A percentile compares a stretch with the other conserved stretches of the same genome.
phyloP scores from a whole-genome alignment of 2,329 filamentous ascomycete species.

The Cadophora malorum region DNA sequence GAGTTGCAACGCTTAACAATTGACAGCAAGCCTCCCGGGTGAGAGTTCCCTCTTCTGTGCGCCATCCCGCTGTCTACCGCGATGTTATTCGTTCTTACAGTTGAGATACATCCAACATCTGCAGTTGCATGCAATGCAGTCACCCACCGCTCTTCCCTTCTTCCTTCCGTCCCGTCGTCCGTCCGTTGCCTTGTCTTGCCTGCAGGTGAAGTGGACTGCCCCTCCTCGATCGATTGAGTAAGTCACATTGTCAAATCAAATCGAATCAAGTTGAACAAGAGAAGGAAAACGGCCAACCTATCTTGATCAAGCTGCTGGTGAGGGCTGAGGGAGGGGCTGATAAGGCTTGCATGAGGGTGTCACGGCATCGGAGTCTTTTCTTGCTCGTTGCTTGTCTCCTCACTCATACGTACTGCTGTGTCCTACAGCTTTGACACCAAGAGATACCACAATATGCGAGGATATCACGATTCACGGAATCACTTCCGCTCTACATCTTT shows the following conservation, averaged over 20 bases:
- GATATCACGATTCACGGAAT: too few species aligned
- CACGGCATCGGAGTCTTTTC: not conserved
- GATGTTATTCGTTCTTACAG: constrained; percentile 2
- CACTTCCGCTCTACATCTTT: not conserved
- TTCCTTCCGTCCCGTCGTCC: not conserved
- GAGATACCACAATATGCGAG: not conserved
- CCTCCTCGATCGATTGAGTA: not conserved
- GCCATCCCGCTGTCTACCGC: not conserved
- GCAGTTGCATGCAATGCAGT: not conserved
- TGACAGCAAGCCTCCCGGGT: not conserved
- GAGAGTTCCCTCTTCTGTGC: not conserved
- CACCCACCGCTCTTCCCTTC: constrained; percentile 1
- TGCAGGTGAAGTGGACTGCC: not conserved
- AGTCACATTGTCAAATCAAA: not conserved
- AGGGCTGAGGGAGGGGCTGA: not conserved
- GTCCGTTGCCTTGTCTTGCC: not conserved
- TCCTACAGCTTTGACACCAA: not conserved
- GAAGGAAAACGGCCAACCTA: not conserved
- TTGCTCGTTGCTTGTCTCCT: not conserved
- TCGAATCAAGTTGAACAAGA: not conserved
- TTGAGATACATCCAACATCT: not conserved
- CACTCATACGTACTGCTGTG: not conserved
- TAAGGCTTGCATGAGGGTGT: not conserved
- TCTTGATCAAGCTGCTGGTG: not conserved
- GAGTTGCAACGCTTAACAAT: not conserved